These are phyloP conservation scores for Conticribra guillardii DNA, from an alignment of 108 stramenopile genomes.

Conservation along the genomic window DNA sequence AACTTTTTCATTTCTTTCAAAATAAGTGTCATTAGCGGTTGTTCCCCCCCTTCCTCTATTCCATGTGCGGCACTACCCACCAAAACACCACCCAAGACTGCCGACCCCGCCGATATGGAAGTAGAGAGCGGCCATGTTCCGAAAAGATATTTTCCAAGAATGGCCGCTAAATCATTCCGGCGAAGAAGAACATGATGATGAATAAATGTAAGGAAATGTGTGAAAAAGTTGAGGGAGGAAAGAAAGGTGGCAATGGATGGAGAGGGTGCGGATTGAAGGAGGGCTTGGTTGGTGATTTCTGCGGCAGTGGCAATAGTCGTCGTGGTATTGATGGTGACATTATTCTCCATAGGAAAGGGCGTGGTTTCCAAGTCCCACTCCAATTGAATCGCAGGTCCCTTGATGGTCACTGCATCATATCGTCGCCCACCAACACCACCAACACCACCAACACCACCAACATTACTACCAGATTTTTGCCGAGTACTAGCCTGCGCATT, in stretches of 20 bases:
- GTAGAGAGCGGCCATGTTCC: conserved; percentile 53
- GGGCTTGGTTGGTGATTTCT: conserved; percentile 20
- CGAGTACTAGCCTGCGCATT: background rate
- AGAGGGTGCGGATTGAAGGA: conserved; percentile 12
- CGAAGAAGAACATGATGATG: conserved; percentile 53
- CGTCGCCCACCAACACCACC: background rate
- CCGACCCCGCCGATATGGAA: conserved; percentile 44
- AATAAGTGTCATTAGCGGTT: conserved; percentile 54
- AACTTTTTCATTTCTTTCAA: conserved; percentile 54
- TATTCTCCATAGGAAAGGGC: background rate
- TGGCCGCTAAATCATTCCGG: conserved; percentile 44
- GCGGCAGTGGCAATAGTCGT: conserved; percentile 12
- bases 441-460: too few species aligned
- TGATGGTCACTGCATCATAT: conserved; percentile 27
- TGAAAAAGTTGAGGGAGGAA: conserved; percentile 48
- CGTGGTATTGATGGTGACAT: background rate
- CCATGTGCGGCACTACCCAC: conserved; percentile 42
- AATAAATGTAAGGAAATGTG: conserved; percentile 55
- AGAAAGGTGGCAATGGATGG: conserved; percentile 30
- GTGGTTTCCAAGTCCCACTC: conserved; percentile 18
- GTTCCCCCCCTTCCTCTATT: conserved; percentile 42
- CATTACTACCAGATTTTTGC: too few species aligned
- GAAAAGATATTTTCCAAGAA: conserved; percentile 62
- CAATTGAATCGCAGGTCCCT: conserved; percentile 31
- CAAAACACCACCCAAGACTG: conserved; percentile 51